Base-by-base conservation (phyloP, 164 flowering plant genomes). In the Hamamelis virginiana region DNA sequence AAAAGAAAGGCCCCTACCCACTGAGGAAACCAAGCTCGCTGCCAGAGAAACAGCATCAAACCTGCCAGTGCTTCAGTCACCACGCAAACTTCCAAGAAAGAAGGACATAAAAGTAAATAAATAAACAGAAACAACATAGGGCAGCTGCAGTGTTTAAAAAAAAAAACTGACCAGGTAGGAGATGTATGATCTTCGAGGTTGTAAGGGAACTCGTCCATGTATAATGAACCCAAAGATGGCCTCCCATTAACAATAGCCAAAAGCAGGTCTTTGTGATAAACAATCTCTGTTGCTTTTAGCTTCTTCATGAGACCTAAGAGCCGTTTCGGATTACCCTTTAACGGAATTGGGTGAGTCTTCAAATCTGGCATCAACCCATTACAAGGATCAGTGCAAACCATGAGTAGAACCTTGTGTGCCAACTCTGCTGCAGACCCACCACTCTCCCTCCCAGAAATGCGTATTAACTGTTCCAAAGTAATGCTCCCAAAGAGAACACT, bases 401-500 rank as follows among this genome's bases (percentile, higher is more conserved):
- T 80, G 72, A 84, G 38, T 25, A 95, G 81, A 69, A 92, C 81
- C 44, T 62, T 69, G 61, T 91, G 83, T 5, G 97, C 95, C 73
- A 88, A 26, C 64, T 83, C 84, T 1, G 89, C 83, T 50, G 85
- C 82, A 52, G 68, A 23, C 11, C 81, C 87, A 45, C 82, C 82
- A 75, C 64, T 50, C 15, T 76, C 84, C 68, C 87, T 80, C 22
- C 87, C 91, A 22, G 90, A 89, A 70, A 95, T 82, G 51, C 55
- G 68, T 19, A 79, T 77, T 50, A 95, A 69, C 74, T 88, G 90
- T 25, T 91, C 97, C 71, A 95, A 70, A 56, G 94, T 91, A 75
- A 84, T 89, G 79, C 89, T 89, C 62, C 98, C 97, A 73, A 95
- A 95, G 14, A 95, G 84, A 70, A 92, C 98, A 81, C 98, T 95